These are phyloP conservation scores for Yamadazyma atlantica DNA, from an alignment of 1,139 yeast species.

Conservation along the genomic window DNA sequence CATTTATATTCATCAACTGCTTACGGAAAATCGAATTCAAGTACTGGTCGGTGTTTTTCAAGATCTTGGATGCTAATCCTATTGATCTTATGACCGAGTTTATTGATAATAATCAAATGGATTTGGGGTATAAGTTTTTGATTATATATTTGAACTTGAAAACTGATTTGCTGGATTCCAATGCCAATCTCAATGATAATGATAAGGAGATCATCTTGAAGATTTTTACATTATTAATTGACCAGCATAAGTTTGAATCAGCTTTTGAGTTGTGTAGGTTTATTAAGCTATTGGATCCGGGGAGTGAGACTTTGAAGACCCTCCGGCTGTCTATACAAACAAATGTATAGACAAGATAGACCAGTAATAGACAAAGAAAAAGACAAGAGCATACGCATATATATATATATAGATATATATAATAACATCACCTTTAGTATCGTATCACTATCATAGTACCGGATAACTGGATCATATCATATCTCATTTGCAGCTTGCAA, in stretches of 20 bases:
- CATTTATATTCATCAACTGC: slow-evolving; percentile 40
- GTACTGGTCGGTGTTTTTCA: slow-evolving; percentile 41
- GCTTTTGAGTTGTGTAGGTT: slow-evolving; percentile 48
- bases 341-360: no score
- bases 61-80: slow-evolving; percentile 35
- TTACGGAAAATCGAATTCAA: slow-evolving; percentile 44
- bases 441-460: no score
- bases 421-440: no score
- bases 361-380: no score
- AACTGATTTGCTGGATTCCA: slow-evolving; percentile 25
- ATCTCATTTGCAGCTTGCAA: no score
- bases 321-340: slow-evolving; percentile 10
- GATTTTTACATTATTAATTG: slow-evolving; percentile 35
- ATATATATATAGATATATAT: no score
- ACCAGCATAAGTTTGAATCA: slow-evolving; percentile 41
- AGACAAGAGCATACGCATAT: no score
- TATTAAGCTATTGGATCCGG: slow-evolving; percentile 42
- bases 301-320: slow-evolving; percentile 26
- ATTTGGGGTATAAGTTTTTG: slow-evolving; percentile 42
- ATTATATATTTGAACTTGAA: slow-evolving; percentile 44
- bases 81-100: slow-evolving; percentile 38
- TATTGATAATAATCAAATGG: slow-evolving; percentile 34
- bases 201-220: slow-evolving; percentile 36
- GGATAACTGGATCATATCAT: no score
- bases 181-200: slow-evolving; percentile 21